phyloP scores from a whole-genome alignment of 768 basidiomycete genomes.

The Cytidiella melzeri region DNA sequence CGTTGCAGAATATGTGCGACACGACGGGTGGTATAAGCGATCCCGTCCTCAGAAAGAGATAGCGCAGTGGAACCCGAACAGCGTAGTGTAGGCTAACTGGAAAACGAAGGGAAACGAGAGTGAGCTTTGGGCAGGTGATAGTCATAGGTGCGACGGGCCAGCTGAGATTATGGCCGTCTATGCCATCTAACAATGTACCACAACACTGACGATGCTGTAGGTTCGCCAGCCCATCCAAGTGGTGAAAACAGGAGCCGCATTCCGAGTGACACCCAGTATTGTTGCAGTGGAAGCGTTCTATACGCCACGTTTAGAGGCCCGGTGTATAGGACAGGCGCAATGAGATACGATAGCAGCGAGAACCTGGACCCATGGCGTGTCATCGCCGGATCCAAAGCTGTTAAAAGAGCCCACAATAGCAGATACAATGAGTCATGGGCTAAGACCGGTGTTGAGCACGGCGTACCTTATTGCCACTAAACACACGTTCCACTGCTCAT shows the following conservation, averaged over 20 bases:
- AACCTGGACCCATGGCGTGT: constrained; percentile 34
- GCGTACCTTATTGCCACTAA: background rate
- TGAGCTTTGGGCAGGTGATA: constrained; percentile 6
- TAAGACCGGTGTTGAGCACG: background rate
- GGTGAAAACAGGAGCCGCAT: constrained; percentile 36
- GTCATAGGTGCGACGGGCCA: constrained; percentile 34
- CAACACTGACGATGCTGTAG: constrained; percentile 44
- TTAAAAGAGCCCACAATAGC: too few relatives aligned
- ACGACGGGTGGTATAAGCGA: constrained; percentile 73
- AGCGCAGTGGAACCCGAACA: constrained; percentile 91
- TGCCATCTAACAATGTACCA: constrained; percentile 37
- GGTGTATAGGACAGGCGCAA: constrained; percentile 68
- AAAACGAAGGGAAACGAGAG: constrained; percentile 35
- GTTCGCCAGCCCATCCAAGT: constrained; percentile 66
- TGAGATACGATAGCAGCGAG: constrained; percentile 45
- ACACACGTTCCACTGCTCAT: constrained; percentile 27
- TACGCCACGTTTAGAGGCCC: constrained; percentile 64
- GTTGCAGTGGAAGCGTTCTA: constrained; percentile 49
- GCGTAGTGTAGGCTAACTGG: constrained; percentile 84
- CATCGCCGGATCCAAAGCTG: constrained; percentile 29
- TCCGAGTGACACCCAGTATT: constrained; percentile 36
- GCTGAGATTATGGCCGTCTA: constrained; percentile 51
- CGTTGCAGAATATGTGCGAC: constrained; percentile 89
- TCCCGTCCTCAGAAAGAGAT: constrained; percentile 79
- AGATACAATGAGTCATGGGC: too few relatives aligned